These are phyloP conservation scores for Colletotrichum navitas DNA, from an alignment of 2,329 filamentous ascomycete species.

Conservation along the genomic window DNA sequence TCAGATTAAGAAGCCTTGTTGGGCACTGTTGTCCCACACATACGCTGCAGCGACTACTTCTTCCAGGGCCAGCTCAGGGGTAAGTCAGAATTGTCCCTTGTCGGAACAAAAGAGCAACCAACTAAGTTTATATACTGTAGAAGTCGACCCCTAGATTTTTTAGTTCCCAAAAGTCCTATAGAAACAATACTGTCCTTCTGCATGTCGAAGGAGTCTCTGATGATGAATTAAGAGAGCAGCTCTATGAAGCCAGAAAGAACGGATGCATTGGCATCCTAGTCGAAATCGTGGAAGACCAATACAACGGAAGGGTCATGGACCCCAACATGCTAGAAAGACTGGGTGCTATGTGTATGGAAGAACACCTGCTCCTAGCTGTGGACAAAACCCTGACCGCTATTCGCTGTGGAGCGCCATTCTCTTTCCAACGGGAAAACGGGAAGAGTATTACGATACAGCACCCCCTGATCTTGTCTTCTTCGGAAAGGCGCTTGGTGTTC, in stretches of 20 bases:
- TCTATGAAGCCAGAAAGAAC: slow-evolving; percentile 43
- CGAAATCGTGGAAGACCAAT: slow-evolving; percentile 45
- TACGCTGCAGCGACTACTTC: slow-evolving; percentile 44
- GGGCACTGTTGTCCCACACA: slow-evolving; percentile 44
- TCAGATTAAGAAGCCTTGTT: slow-evolving; percentile 43
- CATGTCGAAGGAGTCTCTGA: slow-evolving; percentile 42
- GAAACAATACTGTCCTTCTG: slow-evolving; percentile 42
- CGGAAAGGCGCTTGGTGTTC: slow-evolving; percentile 40
- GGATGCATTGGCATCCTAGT: slow-evolving; percentile 45
- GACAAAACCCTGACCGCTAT: slow-evolving; percentile 47
- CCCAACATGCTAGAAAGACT: slow-evolving; percentile 40
- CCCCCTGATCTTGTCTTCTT: slow-evolving; percentile 46
- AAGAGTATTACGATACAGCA: slow-evolving; percentile 42
- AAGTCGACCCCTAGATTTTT: background rate
- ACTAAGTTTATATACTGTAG: background rate
- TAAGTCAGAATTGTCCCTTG: background rate
- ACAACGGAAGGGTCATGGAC: slow-evolving; percentile 44
- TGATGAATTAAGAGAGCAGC: slow-evolving; percentile 39
- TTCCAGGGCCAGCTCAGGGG: slow-evolving; percentile 39
- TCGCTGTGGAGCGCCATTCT: slow-evolving; percentile 47
- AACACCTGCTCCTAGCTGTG: slow-evolving; percentile 43
- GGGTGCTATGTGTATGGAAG: slow-evolving; percentile 40
- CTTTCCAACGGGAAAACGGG: slow-evolving; percentile 45
- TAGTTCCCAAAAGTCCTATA: slow-evolving; percentile 16
- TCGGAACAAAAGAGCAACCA: background rate